Evolutionary conservation across 208 protist species (phyloP).

Genomic region (Polymyxa betae): DNA sequence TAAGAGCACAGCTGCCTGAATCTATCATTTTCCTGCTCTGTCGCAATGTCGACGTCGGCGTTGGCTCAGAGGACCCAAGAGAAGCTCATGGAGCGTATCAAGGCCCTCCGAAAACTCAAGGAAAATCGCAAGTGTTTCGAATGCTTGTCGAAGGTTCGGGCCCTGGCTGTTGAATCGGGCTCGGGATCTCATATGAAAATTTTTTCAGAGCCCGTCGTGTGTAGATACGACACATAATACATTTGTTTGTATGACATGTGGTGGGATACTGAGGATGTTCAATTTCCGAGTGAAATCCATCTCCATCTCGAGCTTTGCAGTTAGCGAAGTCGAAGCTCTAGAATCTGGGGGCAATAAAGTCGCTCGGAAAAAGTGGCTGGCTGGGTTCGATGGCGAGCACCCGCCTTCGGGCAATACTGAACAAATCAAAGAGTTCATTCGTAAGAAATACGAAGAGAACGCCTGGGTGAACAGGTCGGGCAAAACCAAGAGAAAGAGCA

Average conservation of each 20-base stretch:
- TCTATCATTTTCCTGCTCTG: too few relatives aligned
- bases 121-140: slow-evolving; percentile 51
- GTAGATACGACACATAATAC: slow-evolving; percentile 42
- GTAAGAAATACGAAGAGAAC: slow-evolving; percentile 42
- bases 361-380: slow-evolving; percentile 29
- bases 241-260: slow-evolving; percentile 47
- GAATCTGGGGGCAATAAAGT: background rate
- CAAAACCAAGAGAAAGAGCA: background rate
- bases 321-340: slow-evolving; percentile 34
- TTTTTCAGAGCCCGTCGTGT: background rate
- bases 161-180: too few relatives aligned
- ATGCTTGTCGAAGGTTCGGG: background rate
- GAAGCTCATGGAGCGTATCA: slow-evolving; percentile 39
- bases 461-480: background rate
- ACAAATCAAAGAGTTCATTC: slow-evolving; percentile 42
- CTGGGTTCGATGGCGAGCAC: background rate
- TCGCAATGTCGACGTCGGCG: slow-evolving; percentile 40
- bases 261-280: slow-evolving; percentile 40
- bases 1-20: too few relatives aligned
- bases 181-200: background rate
- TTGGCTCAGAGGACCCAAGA: slow-evolving; percentile 36
- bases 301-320: slow-evolving; percentile 30
- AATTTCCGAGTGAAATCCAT: slow-evolving; percentile 41
- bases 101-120: slow-evolving; percentile 43
- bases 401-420: slow-evolving; percentile 30